Percentiles rank a stretch among this genome's conserved stretches.
phyloP scores from a whole-genome alignment of 108 stramenopile species.

The Fistulifera pelliculosa region DNA sequence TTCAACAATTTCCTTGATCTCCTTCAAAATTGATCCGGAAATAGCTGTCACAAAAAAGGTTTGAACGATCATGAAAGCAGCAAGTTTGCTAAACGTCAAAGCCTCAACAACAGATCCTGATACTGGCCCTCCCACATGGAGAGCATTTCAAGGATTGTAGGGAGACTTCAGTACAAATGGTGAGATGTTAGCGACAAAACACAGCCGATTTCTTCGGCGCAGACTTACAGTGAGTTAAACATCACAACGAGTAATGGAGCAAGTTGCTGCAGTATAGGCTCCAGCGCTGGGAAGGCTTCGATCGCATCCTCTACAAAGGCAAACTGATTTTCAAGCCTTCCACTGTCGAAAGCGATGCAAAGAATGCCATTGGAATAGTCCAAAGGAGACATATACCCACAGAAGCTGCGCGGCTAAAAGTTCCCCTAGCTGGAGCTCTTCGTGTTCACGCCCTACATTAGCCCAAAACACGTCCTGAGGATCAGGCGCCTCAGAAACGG shows the following conservation, averaged over 20 bases:
- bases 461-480: slow-evolving; percentile 29
- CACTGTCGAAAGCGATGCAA: slow-evolving; percentile 30
- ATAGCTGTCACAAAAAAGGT: slow-evolving; percentile 33
- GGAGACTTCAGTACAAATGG: slow-evolving; percentile 8
- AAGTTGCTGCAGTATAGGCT: slow-evolving; percentile 15
- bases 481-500: slow-evolving; percentile 18
- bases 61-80: slow-evolving; percentile 47
- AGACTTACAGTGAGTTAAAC: slow-evolving; percentile 13
- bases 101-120: slow-evolving; percentile 27
- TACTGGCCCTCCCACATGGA: slow-evolving; percentile 32
- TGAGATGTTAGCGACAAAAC: too few relatives aligned
- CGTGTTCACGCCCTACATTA: slow-evolving; percentile 26
- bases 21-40: not conserved
- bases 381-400: slow-evolving; percentile 25
- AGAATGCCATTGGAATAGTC: slow-evolving; percentile 43
- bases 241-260: slow-evolving; percentile 34
- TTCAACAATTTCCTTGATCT: not conserved
- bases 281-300: slow-evolving; percentile 20
- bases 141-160: slow-evolving; percentile 18
- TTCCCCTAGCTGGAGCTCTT: slow-evolving; percentile 23
- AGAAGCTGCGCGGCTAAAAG: slow-evolving; percentile 22
- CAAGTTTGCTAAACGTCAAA: slow-evolving; percentile 47
- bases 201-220: too few relatives aligned
- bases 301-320: slow-evolving; percentile 20
- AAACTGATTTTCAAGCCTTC: slow-evolving; percentile 17